phyloP scores from a whole-genome alignment of 140 eudicot species.

The Bidens hawaiensis region DNA sequence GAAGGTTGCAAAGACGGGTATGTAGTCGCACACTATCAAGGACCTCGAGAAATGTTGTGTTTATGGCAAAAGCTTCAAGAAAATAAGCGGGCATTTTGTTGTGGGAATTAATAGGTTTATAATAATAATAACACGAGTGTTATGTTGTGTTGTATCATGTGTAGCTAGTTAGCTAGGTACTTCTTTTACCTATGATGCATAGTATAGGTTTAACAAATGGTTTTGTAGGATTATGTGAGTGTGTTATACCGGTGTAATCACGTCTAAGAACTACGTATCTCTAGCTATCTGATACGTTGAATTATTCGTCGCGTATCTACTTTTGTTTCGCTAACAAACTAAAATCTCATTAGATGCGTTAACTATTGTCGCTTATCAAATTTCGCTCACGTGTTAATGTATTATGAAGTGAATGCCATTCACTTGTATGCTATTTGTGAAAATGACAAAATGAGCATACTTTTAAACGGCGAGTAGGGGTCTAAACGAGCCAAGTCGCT shows the following conservation, averaged over 20 bases:
- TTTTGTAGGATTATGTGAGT: conserved; percentile 26
- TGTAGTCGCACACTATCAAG: conserved; percentile 89
- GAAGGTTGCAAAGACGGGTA: conserved; percentile 92
- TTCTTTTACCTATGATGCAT: conserved; percentile 19
- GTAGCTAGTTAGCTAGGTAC: conserved; percentile 15
- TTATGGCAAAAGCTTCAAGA: conserved; percentile 94
- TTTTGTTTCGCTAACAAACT: not conserved
- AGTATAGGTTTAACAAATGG: conserved; percentile 14
- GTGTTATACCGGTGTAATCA: conserved; percentile 1
- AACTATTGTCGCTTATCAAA: not conserved
- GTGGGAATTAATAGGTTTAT: conserved; percentile 48
- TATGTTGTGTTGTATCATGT: conserved; percentile 22
- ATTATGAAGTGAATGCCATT: too few species aligned
- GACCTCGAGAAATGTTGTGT: conserved; percentile 90
- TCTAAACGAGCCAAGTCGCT: too few species aligned
- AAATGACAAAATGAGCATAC: too few species aligned
- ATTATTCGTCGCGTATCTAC: not conserved
- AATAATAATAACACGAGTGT: conserved; percentile 9
- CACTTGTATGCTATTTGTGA: too few species aligned
- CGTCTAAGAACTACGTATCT: not conserved
- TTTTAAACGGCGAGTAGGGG: too few species aligned
- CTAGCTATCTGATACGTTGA: not conserved
- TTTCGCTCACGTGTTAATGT: not conserved
- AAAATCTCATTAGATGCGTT: not conserved
- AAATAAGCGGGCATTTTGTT: conserved; percentile 66